phyloP scores from a whole-genome alignment of 306 rosid genomes.

The Sicyos edulis region DNA sequence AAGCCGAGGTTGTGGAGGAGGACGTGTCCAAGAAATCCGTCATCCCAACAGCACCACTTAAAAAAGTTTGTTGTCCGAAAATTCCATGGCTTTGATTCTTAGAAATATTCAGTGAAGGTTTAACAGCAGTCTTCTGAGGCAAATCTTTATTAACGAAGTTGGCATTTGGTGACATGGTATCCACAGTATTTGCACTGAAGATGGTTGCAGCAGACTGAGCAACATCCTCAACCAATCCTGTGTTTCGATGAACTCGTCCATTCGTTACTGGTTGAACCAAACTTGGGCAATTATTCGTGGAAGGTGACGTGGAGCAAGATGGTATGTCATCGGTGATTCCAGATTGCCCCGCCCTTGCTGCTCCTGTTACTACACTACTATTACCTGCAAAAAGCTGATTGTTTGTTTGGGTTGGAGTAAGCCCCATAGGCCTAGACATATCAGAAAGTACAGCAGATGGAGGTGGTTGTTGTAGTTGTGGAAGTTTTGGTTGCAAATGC shows the following conservation, averaged over 20 bases:
- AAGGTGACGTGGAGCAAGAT: slow-evolving; percentile 92
- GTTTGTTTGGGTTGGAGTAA: slow-evolving; percentile 33
- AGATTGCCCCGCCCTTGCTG: slow-evolving; percentile 61
- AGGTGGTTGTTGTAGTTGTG: slow-evolving; percentile 58
- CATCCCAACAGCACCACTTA: slow-evolving; percentile 41
- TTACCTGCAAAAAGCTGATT: slow-evolving; percentile 49
- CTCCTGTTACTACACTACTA: slow-evolving; percentile 42
- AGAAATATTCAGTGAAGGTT: slow-evolving; percentile 57
- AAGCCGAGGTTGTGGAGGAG: slow-evolving; percentile 82
- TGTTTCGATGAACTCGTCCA: slow-evolving; percentile 41
- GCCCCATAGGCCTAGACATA: slow-evolving; percentile 25
- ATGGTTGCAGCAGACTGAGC: slow-evolving; percentile 70
- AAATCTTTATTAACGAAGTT: slow-evolving; percentile 54
- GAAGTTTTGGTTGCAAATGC: slow-evolving; percentile 57
- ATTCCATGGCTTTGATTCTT: slow-evolving; percentile 62
- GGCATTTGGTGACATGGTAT: slow-evolving; percentile 51
- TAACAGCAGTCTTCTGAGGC: slow-evolving; percentile 60
- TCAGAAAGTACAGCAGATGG: too few relatives aligned
- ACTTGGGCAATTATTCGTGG: slow-evolving; percentile 63
- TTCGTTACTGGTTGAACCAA: slow-evolving; percentile 47
- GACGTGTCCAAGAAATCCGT: slow-evolving; percentile 93
- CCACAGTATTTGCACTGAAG: slow-evolving; percentile 46
- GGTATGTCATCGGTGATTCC: slow-evolving; percentile 78
- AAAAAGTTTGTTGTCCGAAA: slow-evolving; percentile 45
- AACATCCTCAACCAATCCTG: slow-evolving; percentile 54